Conservation (phyloP, 768 basidiomycete genomes). For the Lactarius vividus region DNA sequence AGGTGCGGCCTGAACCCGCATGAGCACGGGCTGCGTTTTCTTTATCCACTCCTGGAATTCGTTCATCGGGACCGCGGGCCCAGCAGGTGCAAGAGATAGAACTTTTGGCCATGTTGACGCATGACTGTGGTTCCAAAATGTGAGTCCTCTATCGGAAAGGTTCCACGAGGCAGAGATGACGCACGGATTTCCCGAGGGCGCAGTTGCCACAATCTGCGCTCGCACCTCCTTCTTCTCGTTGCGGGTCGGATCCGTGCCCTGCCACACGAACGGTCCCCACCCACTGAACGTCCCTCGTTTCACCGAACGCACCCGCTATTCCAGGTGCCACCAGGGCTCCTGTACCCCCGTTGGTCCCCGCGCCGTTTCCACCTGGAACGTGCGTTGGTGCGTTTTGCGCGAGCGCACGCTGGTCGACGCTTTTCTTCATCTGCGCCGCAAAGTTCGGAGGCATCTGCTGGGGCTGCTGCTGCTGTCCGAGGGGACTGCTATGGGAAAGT, state of each 20-base stretch:
- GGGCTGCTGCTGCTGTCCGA: slow-evolving; percentile 6
- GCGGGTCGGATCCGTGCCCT: slow-evolving; percentile 20
- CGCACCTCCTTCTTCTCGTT: slow-evolving; percentile 27
- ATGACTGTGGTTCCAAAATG: slow-evolving; percentile 2
- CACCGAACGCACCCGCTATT: background rate
- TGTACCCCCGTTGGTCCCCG: slow-evolving; percentile 2
- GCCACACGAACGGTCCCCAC: slow-evolving; percentile 23
- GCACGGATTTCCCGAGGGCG: slow-evolving; percentile 19
- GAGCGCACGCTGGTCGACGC: slow-evolving; percentile 19
- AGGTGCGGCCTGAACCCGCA: slow-evolving; percentile 9
- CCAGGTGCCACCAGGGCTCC: background rate
- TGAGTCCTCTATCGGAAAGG: background rate
- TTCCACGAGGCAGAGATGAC: background rate
- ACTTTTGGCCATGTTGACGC: slow-evolving; percentile 23
- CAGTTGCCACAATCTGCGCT: slow-evolving; percentile 21
- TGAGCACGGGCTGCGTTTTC: slow-evolving; percentile 16
- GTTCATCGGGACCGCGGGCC: slow-evolving; percentile 12
- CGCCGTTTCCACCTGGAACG: background rate
- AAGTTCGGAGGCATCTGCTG: slow-evolving; percentile 4
- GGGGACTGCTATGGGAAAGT: slow-evolving; percentile 3
- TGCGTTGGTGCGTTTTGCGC: slow-evolving; percentile 9
- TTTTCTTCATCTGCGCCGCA: slow-evolving; percentile 26
- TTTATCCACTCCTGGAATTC: slow-evolving; percentile 28
- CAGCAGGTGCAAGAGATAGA: slow-evolving; percentile 18
- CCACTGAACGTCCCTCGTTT: slow-evolving; percentile 15